Evolutionary conservation across 352 stramenopile genomes (phyloP), one percentile per base, ranked within the genome.

Genomic region (Pythium phragmiticola): DNA sequence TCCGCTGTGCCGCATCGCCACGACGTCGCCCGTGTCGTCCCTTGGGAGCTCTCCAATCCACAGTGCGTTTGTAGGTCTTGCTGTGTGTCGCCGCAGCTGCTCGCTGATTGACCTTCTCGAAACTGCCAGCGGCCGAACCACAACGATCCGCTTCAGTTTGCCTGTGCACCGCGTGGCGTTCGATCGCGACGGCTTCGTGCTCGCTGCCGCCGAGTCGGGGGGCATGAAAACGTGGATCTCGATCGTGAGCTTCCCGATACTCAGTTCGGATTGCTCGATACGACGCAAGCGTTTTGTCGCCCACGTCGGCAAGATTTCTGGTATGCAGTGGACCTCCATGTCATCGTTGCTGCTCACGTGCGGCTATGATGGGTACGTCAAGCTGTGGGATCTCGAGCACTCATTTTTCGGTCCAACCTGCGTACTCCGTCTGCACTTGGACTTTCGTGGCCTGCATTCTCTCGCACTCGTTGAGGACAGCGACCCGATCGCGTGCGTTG

Each of bases 361-460:
- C 30, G 79, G 82, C 5, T 56, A 67, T 19, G 82, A 90, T 45
- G 82, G 82, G 8, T 90, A 89, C 65, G 63, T 89, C 28, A 87
- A 85, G 51, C n/a, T 89, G 17, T 90, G 82, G 82, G 75, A 88
- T 42, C 48, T 79, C 16, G 57, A 60, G 23, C 26, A 33, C 26
- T 8, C 47, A 19, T 3, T 11, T 39, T 2, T 53, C 26, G 28
- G 57, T 2, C 37, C 30, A 2, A n/a, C 43, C 12, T 77, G 70
- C n/a, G 57, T 72, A 23, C 78, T 64, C 57, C 76, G 50, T 21
- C 50, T 85, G 17, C 74, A 90, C 60, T 28, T 87, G 11, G 79
- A 87, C 42, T 30, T 60, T 21, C 66, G 70, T n/a, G 82, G 77
- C 7, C 60, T 87, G 30, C 69, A 81, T 42, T 75, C 63, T 7